phyloP scores from a whole-genome alignment of 2,329 filamentous ascomycete genomes.

The Nannizzia gypsea region DNA sequence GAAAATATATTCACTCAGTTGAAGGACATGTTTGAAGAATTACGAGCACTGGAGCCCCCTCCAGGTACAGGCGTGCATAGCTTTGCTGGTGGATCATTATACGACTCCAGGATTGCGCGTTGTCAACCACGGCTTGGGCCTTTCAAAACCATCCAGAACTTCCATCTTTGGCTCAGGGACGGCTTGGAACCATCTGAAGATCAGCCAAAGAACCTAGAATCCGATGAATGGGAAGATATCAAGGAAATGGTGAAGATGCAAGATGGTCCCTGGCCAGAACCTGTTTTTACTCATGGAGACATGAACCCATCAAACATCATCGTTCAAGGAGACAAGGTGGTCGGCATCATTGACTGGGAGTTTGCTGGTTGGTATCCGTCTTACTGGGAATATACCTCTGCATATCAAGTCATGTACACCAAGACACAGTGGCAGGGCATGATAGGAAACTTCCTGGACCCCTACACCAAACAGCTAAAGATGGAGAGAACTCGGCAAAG shows the following conservation, averaged over 20 bases:
- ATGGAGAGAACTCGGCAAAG: slow-evolving; percentile 33
- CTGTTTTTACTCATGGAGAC: slow-evolving; percentile 40
- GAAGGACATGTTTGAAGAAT: slow-evolving; percentile 10
- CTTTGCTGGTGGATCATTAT: not conserved
- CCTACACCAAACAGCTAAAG: slow-evolving; percentile 26
- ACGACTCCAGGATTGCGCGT: not conserved
- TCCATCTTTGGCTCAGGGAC: slow-evolving; percentile 22
- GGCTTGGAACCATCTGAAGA: slow-evolving; percentile 16
- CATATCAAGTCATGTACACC: slow-evolving; percentile 20
- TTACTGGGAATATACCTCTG: slow-evolving; percentile 7
- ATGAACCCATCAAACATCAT: slow-evolving; percentile 22
- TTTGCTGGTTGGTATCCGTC: slow-evolving; percentile 4
- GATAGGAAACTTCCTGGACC: slow-evolving; percentile 29
- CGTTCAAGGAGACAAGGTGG: slow-evolving; percentile 17
- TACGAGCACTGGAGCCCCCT: slow-evolving; percentile 13
- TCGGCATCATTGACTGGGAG: slow-evolving; percentile 10
- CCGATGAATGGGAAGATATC: slow-evolving; percentile 20
- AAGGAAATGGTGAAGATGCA: slow-evolving; percentile 28
- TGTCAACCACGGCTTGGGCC: slow-evolving; percentile 20
- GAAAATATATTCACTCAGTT: slow-evolving; percentile 11
- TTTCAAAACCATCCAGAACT: slow-evolving; percentile 24
- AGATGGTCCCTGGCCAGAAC: slow-evolving; percentile 25
- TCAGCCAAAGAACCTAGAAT: not conserved
- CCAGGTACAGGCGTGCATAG: slow-evolving; percentile 8
- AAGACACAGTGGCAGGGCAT: slow-evolving; percentile 21